Evolutionary conservation across 805 yeast genomes (phyloP).

Genomic region (Candida jianshihensis): DNA sequence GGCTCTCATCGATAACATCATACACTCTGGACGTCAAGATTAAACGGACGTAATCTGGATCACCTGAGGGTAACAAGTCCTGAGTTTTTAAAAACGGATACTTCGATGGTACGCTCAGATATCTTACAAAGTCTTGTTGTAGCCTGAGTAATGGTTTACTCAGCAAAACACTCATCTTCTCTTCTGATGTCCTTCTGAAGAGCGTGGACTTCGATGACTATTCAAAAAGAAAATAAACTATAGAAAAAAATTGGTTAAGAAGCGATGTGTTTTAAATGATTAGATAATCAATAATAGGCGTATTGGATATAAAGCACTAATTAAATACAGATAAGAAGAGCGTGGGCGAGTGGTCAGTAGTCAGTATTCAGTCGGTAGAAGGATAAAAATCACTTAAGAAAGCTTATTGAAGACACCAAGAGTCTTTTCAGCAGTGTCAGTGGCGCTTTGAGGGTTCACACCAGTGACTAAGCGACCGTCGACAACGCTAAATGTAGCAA

Average conservation of each 20-base stretch:
- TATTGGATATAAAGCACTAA: too few species aligned
- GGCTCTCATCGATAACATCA: slow-evolving; percentile 90
- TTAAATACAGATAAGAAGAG: too few species aligned
- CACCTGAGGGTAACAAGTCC: slow-evolving; percentile 53
- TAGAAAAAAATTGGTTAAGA: too few species aligned
- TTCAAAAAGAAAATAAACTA: too few species aligned
- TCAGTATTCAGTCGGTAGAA: too few species aligned
- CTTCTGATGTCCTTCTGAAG: too few species aligned
- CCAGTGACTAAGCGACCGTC: slow-evolving; percentile 64
- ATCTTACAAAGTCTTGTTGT: neutral
- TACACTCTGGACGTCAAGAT: slow-evolving; percentile 90
- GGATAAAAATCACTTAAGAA: too few species aligned
- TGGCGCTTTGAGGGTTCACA: slow-evolving; percentile 54
- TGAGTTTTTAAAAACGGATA: slow-evolving; percentile 26
- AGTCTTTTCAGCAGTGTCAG: slow-evolving; percentile 38
- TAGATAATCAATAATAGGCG: too few species aligned
- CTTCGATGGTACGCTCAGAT: neutral
- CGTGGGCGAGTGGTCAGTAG: too few species aligned
- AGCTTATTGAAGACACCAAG: slow-evolving; percentile 18
- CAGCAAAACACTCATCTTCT: neutral
- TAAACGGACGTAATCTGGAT: slow-evolving; percentile 90
- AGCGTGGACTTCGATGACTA: too few species aligned
- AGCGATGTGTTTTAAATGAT: too few species aligned
- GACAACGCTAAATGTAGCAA: slow-evolving; percentile 40
- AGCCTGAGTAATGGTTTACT: neutral